Base-by-base conservation (phyloP, 345 rosid species). In the Moricandia moricandioides region DNA sequence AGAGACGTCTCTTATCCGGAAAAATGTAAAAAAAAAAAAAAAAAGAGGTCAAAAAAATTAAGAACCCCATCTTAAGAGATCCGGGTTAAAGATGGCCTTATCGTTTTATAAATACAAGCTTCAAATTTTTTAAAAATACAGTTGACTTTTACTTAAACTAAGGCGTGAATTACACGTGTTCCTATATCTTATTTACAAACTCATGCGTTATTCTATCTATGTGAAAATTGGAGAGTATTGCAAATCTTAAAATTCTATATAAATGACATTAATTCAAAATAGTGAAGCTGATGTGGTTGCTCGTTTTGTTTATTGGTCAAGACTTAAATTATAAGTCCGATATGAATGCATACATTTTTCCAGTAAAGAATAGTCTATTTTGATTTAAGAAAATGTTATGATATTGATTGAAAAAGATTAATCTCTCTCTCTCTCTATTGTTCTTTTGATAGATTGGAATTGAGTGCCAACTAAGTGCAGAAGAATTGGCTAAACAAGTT, bases 401-500 rank as follows among this genome's bases (percentile, higher is more conserved):
- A 34, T n/a, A 47, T 45, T 47, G 8, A 34, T 59, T 56, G 61
- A 67, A 3, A 56, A 54, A 8, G 2, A 45, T 45, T 52, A 8
- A 16, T 45, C 13, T 45, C 7, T 21, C 2, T 21, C 2, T 45
- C 54, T 18, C 0, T 29, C 49, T 73, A 56, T 27, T 57, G 7
- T 66, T 72, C 0, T 54, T 62, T 83, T 62, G 61, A 66, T 84
- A 95, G 99, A 90, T 95, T 80, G 99, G 99, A 83, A 85, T 90
- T 73, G 96, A 90, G 81, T 95, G 99, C 83, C 94, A 79, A 82
- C 92, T 95, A 11, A 92, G 98, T 69, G 98, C 97, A 0, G 98
- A 92, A 67, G 99, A 95, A 76, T 85, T 95, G 45, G 99, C 94
- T 39, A 89, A 90, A 35, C 94, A 86, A 73, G 85, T 95, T 72